These are phyloP conservation scores for Pichia deserticola DNA, from an alignment of 805 yeast genomes.

Conservation along the genomic window DNA sequence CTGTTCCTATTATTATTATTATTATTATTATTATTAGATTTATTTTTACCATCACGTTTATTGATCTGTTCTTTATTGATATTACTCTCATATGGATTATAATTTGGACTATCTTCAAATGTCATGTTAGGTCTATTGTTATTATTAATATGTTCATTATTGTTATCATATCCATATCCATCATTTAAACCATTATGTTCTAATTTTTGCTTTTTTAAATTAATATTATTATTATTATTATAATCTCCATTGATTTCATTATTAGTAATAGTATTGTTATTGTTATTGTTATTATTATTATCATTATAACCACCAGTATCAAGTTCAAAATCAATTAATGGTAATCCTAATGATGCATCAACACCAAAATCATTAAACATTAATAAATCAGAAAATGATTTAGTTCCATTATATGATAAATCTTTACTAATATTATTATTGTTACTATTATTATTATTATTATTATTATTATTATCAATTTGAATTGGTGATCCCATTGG, in stretches of 20 bases:
- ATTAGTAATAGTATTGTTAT: background rate
- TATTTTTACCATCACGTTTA: too few relatives aligned
- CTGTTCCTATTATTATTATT: too few relatives aligned
- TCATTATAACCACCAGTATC: conserved; percentile 11
- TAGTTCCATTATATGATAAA: conserved; percentile 2
- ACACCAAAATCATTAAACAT: conserved; percentile 57
- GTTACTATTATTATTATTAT: conserved; percentile 1
- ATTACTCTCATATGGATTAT: background rate
- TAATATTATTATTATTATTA: too few relatives aligned
- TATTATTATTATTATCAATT: background rate
- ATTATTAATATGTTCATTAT: too few relatives aligned
- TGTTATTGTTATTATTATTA: conserved; percentile 7
- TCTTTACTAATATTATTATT: background rate
- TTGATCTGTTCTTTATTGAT: background rate
- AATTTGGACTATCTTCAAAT: background rate
- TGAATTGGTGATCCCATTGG: background rate
- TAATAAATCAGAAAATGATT: conserved; percentile 25
- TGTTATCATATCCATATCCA: too few relatives aligned
- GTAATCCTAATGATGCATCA: conserved; percentile 73
- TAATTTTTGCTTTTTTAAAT: too few relatives aligned
- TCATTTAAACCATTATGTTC: too few relatives aligned
- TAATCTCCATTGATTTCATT: background rate
- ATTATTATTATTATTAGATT: too few relatives aligned
- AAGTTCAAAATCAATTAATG: conserved; percentile 47
- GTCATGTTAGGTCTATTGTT: background rate